phyloP scores from a whole-genome alignment of 257 asterid genomes.

The Solanum clarkiae region DNA sequence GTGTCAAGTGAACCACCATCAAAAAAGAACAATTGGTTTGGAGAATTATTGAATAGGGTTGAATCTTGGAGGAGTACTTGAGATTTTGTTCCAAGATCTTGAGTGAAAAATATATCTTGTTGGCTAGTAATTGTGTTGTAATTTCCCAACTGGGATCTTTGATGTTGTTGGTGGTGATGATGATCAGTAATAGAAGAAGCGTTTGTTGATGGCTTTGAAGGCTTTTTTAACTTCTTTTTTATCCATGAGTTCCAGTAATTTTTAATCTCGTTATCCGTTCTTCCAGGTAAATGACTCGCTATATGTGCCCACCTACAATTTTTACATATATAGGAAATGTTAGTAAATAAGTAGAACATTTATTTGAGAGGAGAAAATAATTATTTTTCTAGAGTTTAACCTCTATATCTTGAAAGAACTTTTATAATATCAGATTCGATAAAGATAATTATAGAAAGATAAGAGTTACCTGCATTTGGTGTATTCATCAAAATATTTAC shows the following conservation, averaged over 20 bases:
- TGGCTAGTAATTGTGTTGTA: conserved; percentile 17
- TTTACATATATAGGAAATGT: neutral
- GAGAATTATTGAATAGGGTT: conserved; percentile 2
- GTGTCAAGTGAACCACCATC: conserved; percentile 17
- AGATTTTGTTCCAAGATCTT: conserved; percentile 25
- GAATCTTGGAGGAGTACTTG: conserved; percentile 22
- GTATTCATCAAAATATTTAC: neutral
- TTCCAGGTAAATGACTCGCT: conserved; percentile 88
- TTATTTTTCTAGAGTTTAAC: neutral
- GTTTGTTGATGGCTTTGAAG: conserved; percentile 17
- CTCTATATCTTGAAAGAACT: no score
- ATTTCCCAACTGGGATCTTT: conserved; percentile 17
- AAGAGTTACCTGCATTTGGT: neutral
- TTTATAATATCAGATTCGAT: neutral
- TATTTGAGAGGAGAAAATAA: neutral
- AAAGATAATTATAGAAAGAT: neutral
- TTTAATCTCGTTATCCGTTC: conserved; percentile 89
- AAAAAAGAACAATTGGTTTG: conserved; percentile 44
- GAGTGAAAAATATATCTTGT: conserved; percentile 20
- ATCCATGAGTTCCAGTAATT: conserved; percentile 98
- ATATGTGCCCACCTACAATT: conserved; percentile 86
- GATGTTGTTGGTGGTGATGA: neutral
- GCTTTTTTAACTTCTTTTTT: conserved; percentile 61
- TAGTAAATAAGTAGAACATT: neutral
- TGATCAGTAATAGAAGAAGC: neutral